phyloP scores from a whole-genome alignment of 331 rosid genomes.

The Cydonia oblonga region DNA sequence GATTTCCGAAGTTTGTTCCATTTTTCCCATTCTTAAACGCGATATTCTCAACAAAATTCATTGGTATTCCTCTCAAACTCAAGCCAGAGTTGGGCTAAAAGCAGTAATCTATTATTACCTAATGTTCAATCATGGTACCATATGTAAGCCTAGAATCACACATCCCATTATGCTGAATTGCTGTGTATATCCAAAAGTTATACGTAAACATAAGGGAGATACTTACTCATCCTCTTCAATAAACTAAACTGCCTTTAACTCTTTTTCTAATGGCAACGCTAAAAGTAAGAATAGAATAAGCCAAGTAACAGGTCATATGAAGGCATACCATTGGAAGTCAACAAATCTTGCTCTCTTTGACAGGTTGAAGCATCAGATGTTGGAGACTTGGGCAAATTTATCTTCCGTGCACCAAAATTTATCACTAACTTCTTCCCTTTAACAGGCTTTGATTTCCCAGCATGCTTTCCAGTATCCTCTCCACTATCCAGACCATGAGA shows the following conservation, averaged over 20 bases:
- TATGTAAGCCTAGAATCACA: background rate
- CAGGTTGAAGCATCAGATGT: slow-evolving; percentile 76
- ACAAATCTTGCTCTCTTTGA: slow-evolving; percentile 63
- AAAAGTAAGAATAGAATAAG: background rate
- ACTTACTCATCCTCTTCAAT: background rate
- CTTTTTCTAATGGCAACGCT: background rate
- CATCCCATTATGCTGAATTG: background rate
- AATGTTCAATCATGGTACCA: background rate
- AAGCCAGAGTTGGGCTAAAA: background rate
- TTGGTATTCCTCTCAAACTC: background rate
- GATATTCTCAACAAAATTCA: too few species aligned
- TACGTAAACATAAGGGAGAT: background rate
- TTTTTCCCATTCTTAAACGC: too few species aligned
- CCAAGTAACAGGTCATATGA: background rate
- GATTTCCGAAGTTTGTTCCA: too few species aligned
- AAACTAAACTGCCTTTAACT: background rate
- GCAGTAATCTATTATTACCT: background rate
- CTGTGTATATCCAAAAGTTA: background rate
- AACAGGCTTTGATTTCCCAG: slow-evolving; percentile 44
- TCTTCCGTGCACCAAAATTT: slow-evolving; percentile 78
- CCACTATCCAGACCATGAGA: slow-evolving; percentile 48
- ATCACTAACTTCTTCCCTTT: slow-evolving; percentile 91
- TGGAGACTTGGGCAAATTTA: slow-evolving; percentile 74
- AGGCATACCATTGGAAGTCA: slow-evolving; percentile 48
- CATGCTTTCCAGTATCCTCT: slow-evolving; percentile 59